Evolutionary conservation across 2,329 filamentous ascomycete genomes (phyloP).

Genomic region (Penicillium sp.): DNA sequence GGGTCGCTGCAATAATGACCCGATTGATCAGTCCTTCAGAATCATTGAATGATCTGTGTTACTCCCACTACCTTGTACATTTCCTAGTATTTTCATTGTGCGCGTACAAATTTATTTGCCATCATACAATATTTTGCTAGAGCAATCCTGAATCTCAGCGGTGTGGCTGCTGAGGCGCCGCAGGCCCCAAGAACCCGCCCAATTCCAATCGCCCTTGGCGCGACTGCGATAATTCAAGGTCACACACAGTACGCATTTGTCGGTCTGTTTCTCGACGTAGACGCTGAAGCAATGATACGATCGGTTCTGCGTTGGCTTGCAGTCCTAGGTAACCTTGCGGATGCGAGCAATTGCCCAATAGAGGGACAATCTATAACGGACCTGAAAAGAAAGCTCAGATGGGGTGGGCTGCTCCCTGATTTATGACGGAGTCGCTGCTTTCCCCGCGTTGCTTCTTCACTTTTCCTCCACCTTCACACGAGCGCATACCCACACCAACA

Average conservation of each 20-base stretch:
- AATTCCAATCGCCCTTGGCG: not conserved
- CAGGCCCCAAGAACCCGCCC: not conserved
- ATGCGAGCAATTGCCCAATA: not conserved
- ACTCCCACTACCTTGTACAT: too few relatives aligned
- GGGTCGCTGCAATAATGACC: not conserved
- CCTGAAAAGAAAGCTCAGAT: constrained; percentile 5
- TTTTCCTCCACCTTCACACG: not conserved
- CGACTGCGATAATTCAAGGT: not conserved
- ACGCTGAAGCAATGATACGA: not conserved
- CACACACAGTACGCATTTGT: not conserved
- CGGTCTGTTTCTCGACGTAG: not conserved
- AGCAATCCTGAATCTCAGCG: not conserved
- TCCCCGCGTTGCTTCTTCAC: constrained; percentile 14
- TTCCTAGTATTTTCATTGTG: not conserved
- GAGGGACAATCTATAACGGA: not conserved
- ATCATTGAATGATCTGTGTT: not conserved
- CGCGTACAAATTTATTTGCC: not conserved
- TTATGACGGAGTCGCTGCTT: constrained; percentile 9
- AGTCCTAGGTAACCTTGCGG: not conserved
- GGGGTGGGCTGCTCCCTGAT: constrained; percentile 4
- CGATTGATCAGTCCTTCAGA: not conserved
- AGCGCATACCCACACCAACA: not conserved
- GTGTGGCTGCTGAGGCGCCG: not conserved
- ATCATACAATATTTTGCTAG: not conserved
- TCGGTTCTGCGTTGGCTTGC: not conserved